A percentile compares a stretch with the other conserved stretches of the same genome.
Evolutionary conservation across 192 early-diverging fungal genomes (phyloP).

Genomic region (Coemansia sp.): DNA sequence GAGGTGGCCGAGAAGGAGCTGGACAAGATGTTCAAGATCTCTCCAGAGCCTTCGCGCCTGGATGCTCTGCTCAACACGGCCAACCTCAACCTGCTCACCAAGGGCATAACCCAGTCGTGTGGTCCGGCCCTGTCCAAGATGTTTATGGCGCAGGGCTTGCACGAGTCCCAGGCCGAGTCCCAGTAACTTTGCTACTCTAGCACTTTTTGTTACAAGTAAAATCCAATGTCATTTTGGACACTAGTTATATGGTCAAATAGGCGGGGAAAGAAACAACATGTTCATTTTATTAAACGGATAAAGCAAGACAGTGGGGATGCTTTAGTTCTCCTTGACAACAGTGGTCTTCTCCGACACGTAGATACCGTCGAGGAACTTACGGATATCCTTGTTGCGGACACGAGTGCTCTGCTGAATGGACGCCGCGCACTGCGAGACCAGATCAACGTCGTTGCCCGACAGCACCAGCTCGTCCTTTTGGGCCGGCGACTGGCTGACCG

Average conservation of each 20-base stretch:
- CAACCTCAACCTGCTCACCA: slow-evolving; percentile 90
- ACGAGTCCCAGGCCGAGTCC: slow-evolving; percentile 53
- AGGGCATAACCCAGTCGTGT: slow-evolving; percentile 90
- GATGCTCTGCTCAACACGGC: slow-evolving; percentile 86
- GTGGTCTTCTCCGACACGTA: slow-evolving; percentile 86
- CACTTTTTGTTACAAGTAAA: too few species aligned
- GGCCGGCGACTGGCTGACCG: slow-evolving; percentile 69
- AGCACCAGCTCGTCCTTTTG: slow-evolving; percentile 96
- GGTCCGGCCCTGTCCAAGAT: slow-evolving; percentile 93
- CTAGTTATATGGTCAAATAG: too few species aligned
- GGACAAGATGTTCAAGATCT: slow-evolving; percentile 63
- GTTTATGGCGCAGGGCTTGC: slow-evolving; percentile 77
- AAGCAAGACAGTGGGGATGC: too few species aligned
- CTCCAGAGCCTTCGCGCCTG: slow-evolving; percentile 86
- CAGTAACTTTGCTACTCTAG: too few species aligned
- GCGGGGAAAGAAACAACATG: background rate
- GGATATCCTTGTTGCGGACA: slow-evolving; percentile 99
- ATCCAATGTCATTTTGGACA: too few species aligned
- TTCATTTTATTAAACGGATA: slow-evolving; percentile 10
- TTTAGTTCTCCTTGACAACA: slow-evolving; percentile 60
- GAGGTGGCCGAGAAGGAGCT: slow-evolving; percentile 71
- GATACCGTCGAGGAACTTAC: slow-evolving; percentile 99
- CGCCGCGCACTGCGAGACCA: slow-evolving; percentile 95
- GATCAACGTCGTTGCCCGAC: slow-evolving; percentile 89
- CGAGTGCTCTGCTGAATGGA: slow-evolving; percentile 91